Percentiles rank a stretch among this genome's conserved stretches.
These are phyloP conservation scores for Corinectria fuckeliana DNA, from an alignment of 2,329 filamentous ascomycete genomes.

Conservation along the genomic window DNA sequence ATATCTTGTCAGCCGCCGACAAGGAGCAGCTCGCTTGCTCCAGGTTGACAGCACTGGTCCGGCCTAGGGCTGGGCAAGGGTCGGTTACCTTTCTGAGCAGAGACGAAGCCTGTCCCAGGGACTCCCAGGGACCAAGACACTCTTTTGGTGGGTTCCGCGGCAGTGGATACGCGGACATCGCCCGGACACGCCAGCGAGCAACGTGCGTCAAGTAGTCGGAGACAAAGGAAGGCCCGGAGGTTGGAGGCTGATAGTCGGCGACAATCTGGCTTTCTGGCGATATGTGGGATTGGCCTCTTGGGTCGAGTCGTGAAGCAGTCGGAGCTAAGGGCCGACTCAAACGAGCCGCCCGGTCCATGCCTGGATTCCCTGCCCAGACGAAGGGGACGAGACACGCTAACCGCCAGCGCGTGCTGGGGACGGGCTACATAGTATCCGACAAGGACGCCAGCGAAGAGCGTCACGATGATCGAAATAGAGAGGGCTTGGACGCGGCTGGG, in stretches of 20 bases:
- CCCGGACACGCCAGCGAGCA: constrained; percentile 21
- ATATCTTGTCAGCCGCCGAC: constrained; percentile 24
- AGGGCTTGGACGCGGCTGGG: constrained; percentile 1
- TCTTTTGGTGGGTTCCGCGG: constrained; percentile 17
- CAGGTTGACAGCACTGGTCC: constrained; percentile 27
- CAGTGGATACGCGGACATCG: constrained; percentile 26
- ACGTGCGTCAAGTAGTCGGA: constrained; percentile 3
- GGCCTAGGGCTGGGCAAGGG: constrained; percentile 32
- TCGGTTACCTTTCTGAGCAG: constrained; percentile 13
- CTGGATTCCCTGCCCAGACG: constrained; percentile 29
- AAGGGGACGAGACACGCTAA: constrained; percentile 10
- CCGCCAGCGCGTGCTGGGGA: neutral
- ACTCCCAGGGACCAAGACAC: constrained; percentile 16
- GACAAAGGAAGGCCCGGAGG: constrained; percentile 1
- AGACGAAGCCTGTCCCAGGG: neutral
- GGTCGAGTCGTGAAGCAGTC: neutral
- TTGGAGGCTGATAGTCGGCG: constrained; percentile 4
- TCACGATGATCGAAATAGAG: constrained; percentile 10
- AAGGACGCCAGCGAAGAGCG: neutral
- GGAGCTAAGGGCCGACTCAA: constrained; percentile 27
- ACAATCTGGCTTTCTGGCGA: constrained; percentile 15
- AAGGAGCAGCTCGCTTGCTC: constrained; percentile 24
- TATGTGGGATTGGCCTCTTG: neutral
- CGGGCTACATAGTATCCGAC: neutral
- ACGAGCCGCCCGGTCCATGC: constrained; percentile 22